These are phyloP conservation scores for Symbiodinium pilosum DNA, from an alignment of 73 alveolate genomes.

Conservation along the genomic window DNA sequence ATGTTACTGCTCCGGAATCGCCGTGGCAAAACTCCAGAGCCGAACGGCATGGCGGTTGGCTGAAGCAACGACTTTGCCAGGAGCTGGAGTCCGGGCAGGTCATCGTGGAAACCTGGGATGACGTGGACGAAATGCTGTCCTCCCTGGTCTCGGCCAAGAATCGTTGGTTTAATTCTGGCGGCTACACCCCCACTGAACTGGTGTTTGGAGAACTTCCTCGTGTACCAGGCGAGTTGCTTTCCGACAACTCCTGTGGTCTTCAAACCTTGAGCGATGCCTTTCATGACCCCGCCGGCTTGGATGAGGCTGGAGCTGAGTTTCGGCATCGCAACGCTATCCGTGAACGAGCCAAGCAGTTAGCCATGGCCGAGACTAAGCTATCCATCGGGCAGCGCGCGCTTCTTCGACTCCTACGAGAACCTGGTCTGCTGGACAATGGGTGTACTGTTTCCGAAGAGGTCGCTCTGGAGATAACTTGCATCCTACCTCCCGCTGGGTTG, in stretches of 20 bases:
- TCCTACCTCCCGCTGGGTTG: neutral
- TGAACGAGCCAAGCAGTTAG: neutral
- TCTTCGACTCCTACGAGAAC: neutral
- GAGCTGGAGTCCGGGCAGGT: neutral
- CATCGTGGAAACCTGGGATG: neutral
- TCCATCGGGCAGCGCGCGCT: neutral
- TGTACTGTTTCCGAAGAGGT: conserved; percentile 6
- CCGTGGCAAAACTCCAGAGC: neutral
- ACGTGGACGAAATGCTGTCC: neutral
- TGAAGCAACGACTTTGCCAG: neutral
- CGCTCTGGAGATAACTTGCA: neutral
- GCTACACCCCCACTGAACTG: neutral
- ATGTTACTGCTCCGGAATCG: neutral
- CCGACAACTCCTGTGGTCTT: neutral
- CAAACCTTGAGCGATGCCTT: neutral
- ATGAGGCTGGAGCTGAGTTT: neutral
- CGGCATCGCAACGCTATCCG: neutral
- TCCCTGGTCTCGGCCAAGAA: neutral
- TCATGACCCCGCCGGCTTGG: neutral
- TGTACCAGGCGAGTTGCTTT: neutral
- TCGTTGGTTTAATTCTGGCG: neutral
- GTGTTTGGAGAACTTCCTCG: conserved; percentile 20
- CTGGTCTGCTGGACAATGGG: conserved; percentile 28
- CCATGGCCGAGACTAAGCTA: neutral
- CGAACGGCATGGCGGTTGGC: conserved; percentile 29